Percentiles rank a stretch among this genome's conserved stretches.
These are phyloP conservation scores for Metschnikowia orientalis DNA, from an alignment of 805 yeast species.

Conservation along the genomic window DNA sequence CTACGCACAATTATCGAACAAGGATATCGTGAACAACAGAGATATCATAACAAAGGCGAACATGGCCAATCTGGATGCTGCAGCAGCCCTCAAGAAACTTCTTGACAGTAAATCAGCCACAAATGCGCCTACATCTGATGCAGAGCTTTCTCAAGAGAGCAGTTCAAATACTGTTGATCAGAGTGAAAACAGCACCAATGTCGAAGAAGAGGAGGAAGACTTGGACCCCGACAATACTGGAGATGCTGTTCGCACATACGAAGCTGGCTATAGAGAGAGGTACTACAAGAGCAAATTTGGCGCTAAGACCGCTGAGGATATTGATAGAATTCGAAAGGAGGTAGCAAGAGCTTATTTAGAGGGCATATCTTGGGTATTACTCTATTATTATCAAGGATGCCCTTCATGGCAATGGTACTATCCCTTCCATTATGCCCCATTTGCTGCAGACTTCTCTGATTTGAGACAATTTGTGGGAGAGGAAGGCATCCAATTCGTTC, in stretches of 20 bases:
- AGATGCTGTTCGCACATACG: constrained; percentile 57
- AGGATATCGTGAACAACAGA: constrained; percentile 63
- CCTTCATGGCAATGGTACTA: constrained; percentile 98
- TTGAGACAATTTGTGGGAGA: constrained; percentile 42
- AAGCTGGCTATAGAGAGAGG: constrained; percentile 80
- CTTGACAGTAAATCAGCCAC: constrained; percentile 24
- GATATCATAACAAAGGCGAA: constrained; percentile 64
- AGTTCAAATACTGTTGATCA: constrained; percentile 21
- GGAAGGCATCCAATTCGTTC: constrained; percentile 50
- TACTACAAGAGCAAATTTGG: constrained; percentile 77
- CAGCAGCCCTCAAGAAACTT: constrained; percentile 49
- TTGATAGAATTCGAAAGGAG: constrained; percentile 48
- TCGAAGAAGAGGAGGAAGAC: constrained; percentile 9
- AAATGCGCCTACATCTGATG: constrained; percentile 13
- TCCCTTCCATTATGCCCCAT: constrained; percentile 97
- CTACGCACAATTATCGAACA: constrained; percentile 56
- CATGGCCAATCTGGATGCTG: constrained; percentile 65
- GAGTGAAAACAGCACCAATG: constrained; percentile 20
- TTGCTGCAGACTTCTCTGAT: constrained; percentile 79
- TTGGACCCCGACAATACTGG: constrained; percentile 41
- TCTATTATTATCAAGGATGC: constrained; percentile 95
- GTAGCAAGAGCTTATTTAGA: constrained; percentile 77
- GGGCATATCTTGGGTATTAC: constrained; percentile 94
- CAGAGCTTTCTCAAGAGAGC: too few relatives aligned
- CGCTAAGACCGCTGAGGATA: constrained; percentile 48